Evolutionary conservation across 2,329 filamentous ascomycete species (phyloP).

Genomic region (Elsinoe necatrix): DNA sequence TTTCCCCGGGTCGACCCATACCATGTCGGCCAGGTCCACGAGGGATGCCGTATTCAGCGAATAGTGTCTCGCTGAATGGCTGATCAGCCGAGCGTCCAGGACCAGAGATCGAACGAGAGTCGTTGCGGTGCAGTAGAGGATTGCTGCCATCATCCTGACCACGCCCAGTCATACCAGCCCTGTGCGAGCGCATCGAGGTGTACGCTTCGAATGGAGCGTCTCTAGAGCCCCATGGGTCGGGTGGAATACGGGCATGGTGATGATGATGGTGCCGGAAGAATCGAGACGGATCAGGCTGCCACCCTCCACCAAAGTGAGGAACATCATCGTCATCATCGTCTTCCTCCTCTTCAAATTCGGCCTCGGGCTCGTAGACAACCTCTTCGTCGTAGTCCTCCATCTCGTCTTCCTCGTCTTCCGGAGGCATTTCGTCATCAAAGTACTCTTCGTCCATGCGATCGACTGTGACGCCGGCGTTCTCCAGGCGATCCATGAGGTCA

Average conservation of each 20-base stretch:
- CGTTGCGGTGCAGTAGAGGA: constrained; percentile 59
- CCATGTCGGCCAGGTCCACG: constrained; percentile 4
- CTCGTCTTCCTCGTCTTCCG: constrained; percentile 42
- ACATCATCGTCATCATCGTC: constrained; percentile 31
- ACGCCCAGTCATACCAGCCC: constrained; percentile 30
- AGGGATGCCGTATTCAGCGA: constrained; percentile 3
- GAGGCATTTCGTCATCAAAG: constrained; percentile 50
- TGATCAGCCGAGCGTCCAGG: constrained; percentile 13
- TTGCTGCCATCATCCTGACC: constrained; percentile 74
- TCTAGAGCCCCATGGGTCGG: constrained; percentile 11
- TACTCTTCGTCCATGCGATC: constrained; percentile 42
- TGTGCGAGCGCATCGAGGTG: constrained; percentile 38
- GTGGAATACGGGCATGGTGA: constrained; percentile 28
- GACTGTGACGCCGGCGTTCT: constrained; percentile 31
- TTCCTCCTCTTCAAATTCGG: constrained; percentile 29
- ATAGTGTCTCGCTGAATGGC: constrained; percentile 7
- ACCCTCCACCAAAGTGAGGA: constrained; percentile 36
- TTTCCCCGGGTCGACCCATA: background rate
- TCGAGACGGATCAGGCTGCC: constrained; percentile 38
- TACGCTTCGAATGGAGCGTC: constrained; percentile 22
- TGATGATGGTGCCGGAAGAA: constrained; percentile 35
- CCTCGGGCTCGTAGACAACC: constrained; percentile 49
- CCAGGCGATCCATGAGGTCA: constrained; percentile 32
- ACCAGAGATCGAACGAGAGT: constrained; percentile 1
- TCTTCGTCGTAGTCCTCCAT: constrained; percentile 59